These are phyloP conservation scores for Vigna nakashimae DNA, from an alignment of 306 rosid species.

Conservation along the genomic window DNA sequence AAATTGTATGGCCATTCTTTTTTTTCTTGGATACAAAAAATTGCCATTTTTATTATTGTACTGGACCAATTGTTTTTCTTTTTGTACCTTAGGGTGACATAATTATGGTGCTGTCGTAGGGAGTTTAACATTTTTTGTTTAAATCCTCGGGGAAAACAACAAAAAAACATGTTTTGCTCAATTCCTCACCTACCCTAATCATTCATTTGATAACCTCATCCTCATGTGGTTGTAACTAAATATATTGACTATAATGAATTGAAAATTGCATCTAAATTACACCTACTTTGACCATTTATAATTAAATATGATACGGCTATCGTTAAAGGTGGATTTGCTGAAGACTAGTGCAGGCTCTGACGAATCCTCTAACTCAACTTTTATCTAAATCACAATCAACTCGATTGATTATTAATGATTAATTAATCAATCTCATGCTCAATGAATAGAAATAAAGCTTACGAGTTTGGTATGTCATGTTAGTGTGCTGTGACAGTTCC, in stretches of 20 bases:
- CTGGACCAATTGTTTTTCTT: background rate
- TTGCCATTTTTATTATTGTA: slow-evolving; percentile 9
- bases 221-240: background rate
- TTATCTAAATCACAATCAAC: background rate
- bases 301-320: slow-evolving; percentile 31
- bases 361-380: background rate
- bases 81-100: slow-evolving; percentile 3
- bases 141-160: background rate
- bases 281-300: slow-evolving; percentile 34
- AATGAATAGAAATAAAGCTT: background rate
- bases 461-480: background rate
- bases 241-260: slow-evolving; percentile 16
- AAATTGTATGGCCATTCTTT: slow-evolving; percentile 18
- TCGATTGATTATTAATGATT: background rate
- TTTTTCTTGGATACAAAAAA: slow-evolving; percentile 7
- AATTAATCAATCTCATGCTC: background rate
- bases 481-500: slow-evolving; percentile 7
- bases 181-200: slow-evolving; percentile 15
- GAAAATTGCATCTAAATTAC: slow-evolving; percentile 6
- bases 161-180: background rate
- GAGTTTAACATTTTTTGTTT: slow-evolving; percentile 15
- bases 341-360: slow-evolving; percentile 7
- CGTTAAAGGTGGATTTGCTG: slow-evolving; percentile 23
- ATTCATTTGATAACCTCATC: slow-evolving; percentile 1
- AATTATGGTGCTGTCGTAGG: slow-evolving; percentile 29